Conservation (phyloP, 306 rosid species). For the Sicyos baderoa region DNA sequence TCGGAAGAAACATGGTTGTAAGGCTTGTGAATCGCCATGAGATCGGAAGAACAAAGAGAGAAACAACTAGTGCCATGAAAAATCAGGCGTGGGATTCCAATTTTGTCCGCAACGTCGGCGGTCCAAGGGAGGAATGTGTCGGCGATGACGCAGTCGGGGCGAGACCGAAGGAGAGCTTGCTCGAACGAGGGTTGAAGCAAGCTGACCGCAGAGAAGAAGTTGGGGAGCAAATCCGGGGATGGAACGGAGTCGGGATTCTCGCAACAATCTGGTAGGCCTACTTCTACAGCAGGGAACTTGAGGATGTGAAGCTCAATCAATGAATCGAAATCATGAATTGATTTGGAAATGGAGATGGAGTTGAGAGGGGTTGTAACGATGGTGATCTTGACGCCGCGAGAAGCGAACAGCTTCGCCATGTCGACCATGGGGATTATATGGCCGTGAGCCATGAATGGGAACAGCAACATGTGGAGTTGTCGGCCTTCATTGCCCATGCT, state of each 20-base stretch:
- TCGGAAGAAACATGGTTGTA: slow-evolving; percentile 30
- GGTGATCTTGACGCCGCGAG: slow-evolving; percentile 3
- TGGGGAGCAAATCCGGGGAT: background rate
- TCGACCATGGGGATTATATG: slow-evolving; percentile 18
- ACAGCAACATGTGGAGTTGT: background rate
- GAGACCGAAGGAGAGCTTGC: slow-evolving; percentile 24
- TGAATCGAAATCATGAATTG: background rate
- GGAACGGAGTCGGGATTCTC: slow-evolving; percentile 30
- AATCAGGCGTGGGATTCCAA: slow-evolving; percentile 44
- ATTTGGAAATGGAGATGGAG: too few relatives aligned
- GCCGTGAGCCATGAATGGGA: slow-evolving; percentile 25
- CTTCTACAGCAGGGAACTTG: slow-evolving; percentile 27
- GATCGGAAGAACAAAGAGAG: slow-evolving; percentile 26
- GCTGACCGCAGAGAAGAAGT: slow-evolving; percentile 25
- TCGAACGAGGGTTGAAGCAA: slow-evolving; percentile 33
- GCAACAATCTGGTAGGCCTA: slow-evolving; percentile 41
- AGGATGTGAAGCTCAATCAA: slow-evolving; percentile 10
- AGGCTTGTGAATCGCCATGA: slow-evolving; percentile 32
- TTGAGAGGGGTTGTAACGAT: too few relatives aligned
- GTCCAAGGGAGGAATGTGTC: slow-evolving; percentile 47
- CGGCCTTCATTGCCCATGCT: too few relatives aligned
- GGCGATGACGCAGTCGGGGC: slow-evolving; percentile 38
- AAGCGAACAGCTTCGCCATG: slow-evolving; percentile 17
- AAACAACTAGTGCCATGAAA: slow-evolving; percentile 47
- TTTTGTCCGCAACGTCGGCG: slow-evolving; percentile 32